These are phyloP conservation scores for Kurtzmaniella quercitrusa DNA, from an alignment of 1,139 yeast genomes.

Conservation along the genomic window DNA sequence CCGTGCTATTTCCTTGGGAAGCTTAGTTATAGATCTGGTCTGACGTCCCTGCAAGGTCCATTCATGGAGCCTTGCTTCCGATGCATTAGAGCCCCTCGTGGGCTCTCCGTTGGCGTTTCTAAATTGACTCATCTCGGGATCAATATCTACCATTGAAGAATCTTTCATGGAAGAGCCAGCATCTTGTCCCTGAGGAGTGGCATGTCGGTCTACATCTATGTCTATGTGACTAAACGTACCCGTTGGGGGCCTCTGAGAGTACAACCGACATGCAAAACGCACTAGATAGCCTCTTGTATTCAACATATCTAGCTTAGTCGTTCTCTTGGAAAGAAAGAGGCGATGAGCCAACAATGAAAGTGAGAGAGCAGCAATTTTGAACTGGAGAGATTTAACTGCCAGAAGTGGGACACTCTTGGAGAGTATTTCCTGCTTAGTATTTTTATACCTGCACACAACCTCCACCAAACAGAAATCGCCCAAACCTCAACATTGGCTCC, in stretches of 20 bases:
- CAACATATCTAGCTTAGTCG: background rate
- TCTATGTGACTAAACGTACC: background rate
- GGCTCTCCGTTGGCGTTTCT: slow-evolving; percentile 36
- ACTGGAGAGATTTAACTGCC: background rate
- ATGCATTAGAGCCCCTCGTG: slow-evolving; percentile 41
- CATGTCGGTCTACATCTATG: background rate
- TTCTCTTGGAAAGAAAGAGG: background rate
- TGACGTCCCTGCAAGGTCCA: slow-evolving; percentile 45
- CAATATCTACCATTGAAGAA: slow-evolving; percentile 11
- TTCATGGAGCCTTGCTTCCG: slow-evolving; percentile 52
- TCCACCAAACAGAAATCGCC: slow-evolving; percentile 1
- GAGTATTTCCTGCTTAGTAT: too few species aligned
- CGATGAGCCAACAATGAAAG: background rate
- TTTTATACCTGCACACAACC: background rate
- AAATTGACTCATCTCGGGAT: slow-evolving; percentile 12
- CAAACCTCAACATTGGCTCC: background rate
- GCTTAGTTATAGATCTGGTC: slow-evolving; percentile 37
- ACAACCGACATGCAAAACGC: background rate
- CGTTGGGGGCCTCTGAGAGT: background rate
- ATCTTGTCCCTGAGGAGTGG: background rate
- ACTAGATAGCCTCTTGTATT: background rate
- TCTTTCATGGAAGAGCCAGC: background rate
- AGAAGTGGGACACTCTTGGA: background rate
- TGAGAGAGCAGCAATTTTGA: background rate
- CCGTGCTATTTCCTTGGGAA: slow-evolving; percentile 52